phyloP scores from a whole-genome alignment of 2,329 filamentous ascomycete species.

The Penicillium nordicum region DNA sequence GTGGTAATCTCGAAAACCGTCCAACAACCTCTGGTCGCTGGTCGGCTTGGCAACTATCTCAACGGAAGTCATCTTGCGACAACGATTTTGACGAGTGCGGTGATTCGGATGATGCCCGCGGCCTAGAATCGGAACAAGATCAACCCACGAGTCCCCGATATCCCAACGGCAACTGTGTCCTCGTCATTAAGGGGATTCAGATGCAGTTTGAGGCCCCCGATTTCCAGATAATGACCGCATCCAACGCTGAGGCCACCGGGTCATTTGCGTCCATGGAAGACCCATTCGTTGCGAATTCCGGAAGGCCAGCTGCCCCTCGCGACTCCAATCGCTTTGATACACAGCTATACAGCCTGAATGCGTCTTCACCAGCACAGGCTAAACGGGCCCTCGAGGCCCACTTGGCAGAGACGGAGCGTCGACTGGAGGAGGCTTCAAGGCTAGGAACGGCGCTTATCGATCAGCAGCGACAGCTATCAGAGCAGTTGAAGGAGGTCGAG shows the following conservation, averaged over 20 bases:
- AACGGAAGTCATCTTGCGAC: slow-evolving; percentile 6
- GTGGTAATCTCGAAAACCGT: slow-evolving; percentile 9
- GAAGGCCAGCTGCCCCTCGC: slow-evolving; percentile 41
- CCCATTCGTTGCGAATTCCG: slow-evolving; percentile 55
- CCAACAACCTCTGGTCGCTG: slow-evolving; percentile 28
- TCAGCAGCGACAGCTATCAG: slow-evolving; percentile 78
- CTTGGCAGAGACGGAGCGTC: slow-evolving; percentile 84
- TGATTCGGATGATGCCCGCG: slow-evolving; percentile 30
- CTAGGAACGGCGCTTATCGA: slow-evolving; percentile 82
- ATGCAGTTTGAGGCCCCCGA: slow-evolving; percentile 14
- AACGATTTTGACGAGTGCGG: slow-evolving; percentile 10
- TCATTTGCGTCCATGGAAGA: slow-evolving; percentile 44
- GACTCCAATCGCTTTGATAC: slow-evolving; percentile 71
- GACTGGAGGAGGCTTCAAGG: slow-evolving; percentile 86
- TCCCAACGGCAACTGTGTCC: slow-evolving; percentile 24
- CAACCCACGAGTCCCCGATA: slow-evolving; percentile 23
- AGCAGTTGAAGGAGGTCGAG: slow-evolving; percentile 81
- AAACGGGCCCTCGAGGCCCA: slow-evolving; percentile 88
- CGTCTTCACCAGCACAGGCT: slow-evolving; percentile 81
- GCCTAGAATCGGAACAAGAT: slow-evolving; percentile 21
- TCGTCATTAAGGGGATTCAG: slow-evolving; percentile 20
- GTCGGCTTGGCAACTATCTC: slow-evolving; percentile 26
- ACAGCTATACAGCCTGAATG: slow-evolving; percentile 72
- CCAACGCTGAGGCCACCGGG: slow-evolving; percentile 15
- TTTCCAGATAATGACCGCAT: slow-evolving; percentile 16